Evolutionary conservation across 1,284 basidiomycete species (phyloP).

Genomic region (Mycena citricolor): DNA sequence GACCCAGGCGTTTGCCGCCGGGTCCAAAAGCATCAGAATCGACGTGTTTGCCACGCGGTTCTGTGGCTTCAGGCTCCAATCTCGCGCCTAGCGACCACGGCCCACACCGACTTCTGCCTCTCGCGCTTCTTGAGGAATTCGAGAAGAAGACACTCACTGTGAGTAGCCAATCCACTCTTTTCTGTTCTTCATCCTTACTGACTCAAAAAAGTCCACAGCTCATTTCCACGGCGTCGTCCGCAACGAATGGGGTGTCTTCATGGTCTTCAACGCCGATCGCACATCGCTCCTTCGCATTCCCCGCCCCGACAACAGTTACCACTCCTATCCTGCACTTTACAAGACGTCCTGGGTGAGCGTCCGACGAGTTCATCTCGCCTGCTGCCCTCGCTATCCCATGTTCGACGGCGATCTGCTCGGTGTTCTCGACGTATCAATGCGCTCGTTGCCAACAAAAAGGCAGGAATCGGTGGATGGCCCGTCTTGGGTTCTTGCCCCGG

Average conservation of each 20-base stretch:
- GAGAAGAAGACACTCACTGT: not conserved
- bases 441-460: no score
- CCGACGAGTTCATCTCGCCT: not conserved
- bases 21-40: not conserved
- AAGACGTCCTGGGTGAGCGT: not conserved
- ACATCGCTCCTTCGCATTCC: not conserved
- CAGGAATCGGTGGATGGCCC: no score
- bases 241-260: conserved; percentile 1
- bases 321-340: not conserved
- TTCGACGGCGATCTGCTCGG: not conserved
- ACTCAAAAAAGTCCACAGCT: not conserved
- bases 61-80: not conserved
- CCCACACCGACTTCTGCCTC: not conserved
- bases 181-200: not conserved
- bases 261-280: conserved; percentile 5
- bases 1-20: not conserved
- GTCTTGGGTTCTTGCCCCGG: no score
- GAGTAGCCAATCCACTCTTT: not conserved
- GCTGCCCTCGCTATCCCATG: not conserved
- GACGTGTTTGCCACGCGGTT: not conserved
- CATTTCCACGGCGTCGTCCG: conserved; percentile 1
- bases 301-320: not conserved
- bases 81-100: not conserved
- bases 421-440: conserved; percentile 1
- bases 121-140: not conserved